phyloP scores from a whole-genome alignment of 257 asterid genomes.

The Nicotiana knightiana region DNA sequence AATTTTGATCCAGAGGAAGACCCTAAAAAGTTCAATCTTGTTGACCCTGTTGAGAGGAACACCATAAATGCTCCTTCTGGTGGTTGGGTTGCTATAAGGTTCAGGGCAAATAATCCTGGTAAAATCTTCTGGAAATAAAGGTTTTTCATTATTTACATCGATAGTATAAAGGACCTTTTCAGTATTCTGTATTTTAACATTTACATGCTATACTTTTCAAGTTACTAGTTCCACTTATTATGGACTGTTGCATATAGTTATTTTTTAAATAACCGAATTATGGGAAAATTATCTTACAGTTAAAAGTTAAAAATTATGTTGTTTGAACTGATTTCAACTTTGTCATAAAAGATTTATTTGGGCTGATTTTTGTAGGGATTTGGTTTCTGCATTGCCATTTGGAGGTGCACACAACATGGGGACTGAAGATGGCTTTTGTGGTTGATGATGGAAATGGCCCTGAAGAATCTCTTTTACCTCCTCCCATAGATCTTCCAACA shows the following conservation, averaged over 20 bases:
- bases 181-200: neutral
- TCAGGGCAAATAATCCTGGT: slow-evolving; percentile 62
- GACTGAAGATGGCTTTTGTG: slow-evolving; percentile 66
- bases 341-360: neutral
- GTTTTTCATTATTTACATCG: neutral
- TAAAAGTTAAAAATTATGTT: neutral
- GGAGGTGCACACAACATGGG: slow-evolving; percentile 66
- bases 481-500: slow-evolving; percentile 53
- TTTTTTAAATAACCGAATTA: neutral
- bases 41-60: slow-evolving; percentile 64
- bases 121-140: neutral
- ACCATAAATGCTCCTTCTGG: slow-evolving; percentile 51
- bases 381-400: slow-evolving; percentile 69
- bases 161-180: neutral
- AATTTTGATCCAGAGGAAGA: slow-evolving; percentile 37
- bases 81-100: slow-evolving; percentile 60
- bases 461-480: slow-evolving; percentile 44
- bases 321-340: neutral
- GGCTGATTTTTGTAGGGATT: slow-evolving; percentile 28
- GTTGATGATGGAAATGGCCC: slow-evolving; percentile 62
- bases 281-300: neutral
- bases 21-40: slow-evolving; percentile 36
- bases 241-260: neutral
- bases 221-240: neutral
- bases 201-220: neutral